phyloP scores from a whole-genome alignment of 306 rosid genomes.

The Corylus americana region DNA sequence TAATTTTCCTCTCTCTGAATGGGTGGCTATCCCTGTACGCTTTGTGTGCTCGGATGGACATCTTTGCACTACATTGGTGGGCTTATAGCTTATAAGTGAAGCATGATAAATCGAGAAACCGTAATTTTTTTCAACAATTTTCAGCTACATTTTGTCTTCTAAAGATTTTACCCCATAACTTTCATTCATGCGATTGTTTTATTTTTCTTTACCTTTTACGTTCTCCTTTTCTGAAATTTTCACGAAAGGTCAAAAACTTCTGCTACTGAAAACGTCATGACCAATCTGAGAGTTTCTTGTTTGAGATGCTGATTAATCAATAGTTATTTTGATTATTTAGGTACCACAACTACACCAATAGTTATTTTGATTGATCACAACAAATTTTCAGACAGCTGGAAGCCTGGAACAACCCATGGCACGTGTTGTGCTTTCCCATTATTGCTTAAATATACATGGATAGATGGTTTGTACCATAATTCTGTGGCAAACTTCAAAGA shows the following conservation, averaged over 20 bases:
- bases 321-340: neutral
- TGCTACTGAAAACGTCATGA: neutral
- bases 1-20: neutral
- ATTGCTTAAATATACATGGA: conserved; percentile 28
- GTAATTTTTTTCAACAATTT: neutral
- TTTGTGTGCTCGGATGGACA: neutral
- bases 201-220: neutral
- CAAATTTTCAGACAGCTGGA: conserved; percentile 12
- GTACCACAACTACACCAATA: neutral
- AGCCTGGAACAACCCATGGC: conserved; percentile 9
- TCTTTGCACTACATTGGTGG: neutral
- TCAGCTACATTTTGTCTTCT: neutral
- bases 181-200: neutral
- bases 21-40: neutral
- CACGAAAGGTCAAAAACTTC: neutral
- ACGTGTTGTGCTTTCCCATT: conserved; percentile 17
- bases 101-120: neutral
- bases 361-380: conserved; percentile 3
- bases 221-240: neutral
- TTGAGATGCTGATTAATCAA: neutral
- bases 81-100: neutral
- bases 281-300: neutral
- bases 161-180: neutral
- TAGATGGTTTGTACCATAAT: conserved; percentile 17
- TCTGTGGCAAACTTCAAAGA: conserved; percentile 11